Evolutionary conservation across 163 green algal species (phyloP).

Genomic region (Trebouxiophyceae sp.): DNA sequence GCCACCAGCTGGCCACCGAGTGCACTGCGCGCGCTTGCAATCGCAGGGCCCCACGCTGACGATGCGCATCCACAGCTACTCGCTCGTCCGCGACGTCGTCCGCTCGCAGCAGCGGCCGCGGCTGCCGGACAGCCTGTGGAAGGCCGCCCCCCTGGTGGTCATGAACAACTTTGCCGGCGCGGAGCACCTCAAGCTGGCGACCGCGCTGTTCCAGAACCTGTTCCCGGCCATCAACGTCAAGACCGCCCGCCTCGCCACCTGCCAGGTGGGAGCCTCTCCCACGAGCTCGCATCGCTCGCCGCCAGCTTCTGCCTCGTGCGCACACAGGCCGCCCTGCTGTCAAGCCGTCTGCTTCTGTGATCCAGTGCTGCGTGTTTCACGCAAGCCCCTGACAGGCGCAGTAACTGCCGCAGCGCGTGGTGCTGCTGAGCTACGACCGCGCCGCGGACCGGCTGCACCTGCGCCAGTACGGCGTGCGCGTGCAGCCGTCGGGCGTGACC

Average conservation of each 20-base stretch:
- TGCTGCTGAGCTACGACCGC: constrained; percentile 73
- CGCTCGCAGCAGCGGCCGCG: constrained; percentile 53
- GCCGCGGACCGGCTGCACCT: constrained; percentile 52
- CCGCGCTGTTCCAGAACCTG: constrained; percentile 84
- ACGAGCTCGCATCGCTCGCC: no score
- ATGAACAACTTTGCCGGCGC: constrained; percentile 82
- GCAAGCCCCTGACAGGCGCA: no score
- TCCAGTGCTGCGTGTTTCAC: no score
- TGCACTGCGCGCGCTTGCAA: no score
- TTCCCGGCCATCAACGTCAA: constrained; percentile 95
- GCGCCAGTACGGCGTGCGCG: constrained; percentile 72
- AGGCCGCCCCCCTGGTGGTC: constrained; percentile 81
- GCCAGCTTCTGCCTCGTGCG: no score
- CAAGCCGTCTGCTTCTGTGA: no score
- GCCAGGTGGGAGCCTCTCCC: no score
- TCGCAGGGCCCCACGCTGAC: constrained; percentile 87
- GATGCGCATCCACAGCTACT: constrained; percentile 77
- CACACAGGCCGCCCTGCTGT: background rate
- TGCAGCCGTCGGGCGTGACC: constrained; percentile 66
- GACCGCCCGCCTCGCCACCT: constrained; percentile 55
- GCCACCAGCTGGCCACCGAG: no score
- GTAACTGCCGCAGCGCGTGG: constrained; percentile 60
- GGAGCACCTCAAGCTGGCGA: constrained; percentile 68
- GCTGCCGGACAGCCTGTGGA: constrained; percentile 37
- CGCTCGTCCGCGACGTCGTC: constrained; percentile 76